phyloP scores from a whole-genome alignment of 1,284 basidiomycete genomes.

The Puccinia horiana region DNA sequence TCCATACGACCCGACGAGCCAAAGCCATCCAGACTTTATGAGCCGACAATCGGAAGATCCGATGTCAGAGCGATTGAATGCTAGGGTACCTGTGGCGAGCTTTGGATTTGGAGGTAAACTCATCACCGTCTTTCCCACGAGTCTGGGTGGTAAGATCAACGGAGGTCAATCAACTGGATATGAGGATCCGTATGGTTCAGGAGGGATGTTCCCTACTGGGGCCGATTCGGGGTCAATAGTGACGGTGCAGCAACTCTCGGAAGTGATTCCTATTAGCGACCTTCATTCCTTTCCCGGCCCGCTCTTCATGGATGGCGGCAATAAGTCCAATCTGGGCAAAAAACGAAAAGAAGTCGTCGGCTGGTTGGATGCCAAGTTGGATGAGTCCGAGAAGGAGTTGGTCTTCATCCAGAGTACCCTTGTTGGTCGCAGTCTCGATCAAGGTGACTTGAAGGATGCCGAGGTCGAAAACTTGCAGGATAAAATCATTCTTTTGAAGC shows the following conservation, averaged over 20 bases:
- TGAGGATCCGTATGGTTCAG: slow-evolving; percentile 43
- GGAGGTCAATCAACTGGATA: background rate
- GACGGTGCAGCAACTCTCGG: slow-evolving; percentile 26
- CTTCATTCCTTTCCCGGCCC: slow-evolving; percentile 46
- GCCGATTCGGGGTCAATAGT: slow-evolving; percentile 9
- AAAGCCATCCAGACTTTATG: background rate
- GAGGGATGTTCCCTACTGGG: background rate
- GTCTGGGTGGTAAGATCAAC: background rate
- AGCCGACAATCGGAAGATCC: slow-evolving; percentile 29
- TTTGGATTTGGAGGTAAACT: slow-evolving; percentile 94
- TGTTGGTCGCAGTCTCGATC: background rate
- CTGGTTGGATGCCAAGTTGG: slow-evolving; percentile 39
- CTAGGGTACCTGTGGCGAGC: slow-evolving; percentile 61
- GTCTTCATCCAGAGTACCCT: slow-evolving; percentile 36
- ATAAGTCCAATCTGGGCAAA: slow-evolving; percentile 42
- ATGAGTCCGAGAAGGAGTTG: slow-evolving; percentile 35
- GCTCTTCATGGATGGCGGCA: slow-evolving; percentile 49
- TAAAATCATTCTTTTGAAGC: slow-evolving; percentile 40
- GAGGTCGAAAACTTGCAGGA: slow-evolving; percentile 31
- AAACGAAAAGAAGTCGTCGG: slow-evolving; percentile 40
- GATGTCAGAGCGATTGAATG: slow-evolving; percentile 29
- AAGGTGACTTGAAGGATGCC: background rate
- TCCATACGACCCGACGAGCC: slow-evolving; percentile 15
- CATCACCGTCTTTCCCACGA: slow-evolving; percentile 61
- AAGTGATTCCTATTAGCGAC: slow-evolving; percentile 36